phyloP scores from a whole-genome alignment of 1,284 basidiomycete species.

The Sporisorium sorghi region DNA sequence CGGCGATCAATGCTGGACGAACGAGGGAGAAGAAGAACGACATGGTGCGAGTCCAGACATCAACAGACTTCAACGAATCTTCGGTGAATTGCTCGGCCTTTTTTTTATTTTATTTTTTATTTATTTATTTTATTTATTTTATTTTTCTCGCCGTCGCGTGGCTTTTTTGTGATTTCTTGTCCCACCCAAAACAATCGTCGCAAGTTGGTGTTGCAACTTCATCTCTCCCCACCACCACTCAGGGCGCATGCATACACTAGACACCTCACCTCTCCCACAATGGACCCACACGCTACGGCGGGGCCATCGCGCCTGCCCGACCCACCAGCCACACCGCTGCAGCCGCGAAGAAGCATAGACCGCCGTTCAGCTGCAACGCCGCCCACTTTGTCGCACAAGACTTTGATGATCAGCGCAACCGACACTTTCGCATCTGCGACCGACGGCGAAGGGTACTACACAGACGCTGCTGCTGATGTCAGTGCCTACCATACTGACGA shows the following conservation, averaged over 20 bases:
- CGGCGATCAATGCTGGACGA: no score
- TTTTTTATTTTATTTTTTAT: background rate
- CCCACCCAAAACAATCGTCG: background rate
- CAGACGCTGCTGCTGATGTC: constrained; percentile 27
- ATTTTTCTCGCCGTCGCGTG: background rate
- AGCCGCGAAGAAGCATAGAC: constrained; percentile 15
- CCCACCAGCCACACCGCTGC: background rate
- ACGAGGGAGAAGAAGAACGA: no score
- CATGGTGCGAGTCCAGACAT: no score
- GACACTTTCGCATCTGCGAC: constrained; percentile 41
- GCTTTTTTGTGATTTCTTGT: background rate
- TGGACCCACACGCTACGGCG: constrained; percentile 16
- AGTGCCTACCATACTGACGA: constrained; percentile 22
- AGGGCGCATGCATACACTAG: background rate
- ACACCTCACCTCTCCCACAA: background rate
- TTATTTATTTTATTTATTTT: background rate
- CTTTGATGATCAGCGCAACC: constrained; percentile 31
- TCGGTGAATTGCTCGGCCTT: constrained; percentile 14
- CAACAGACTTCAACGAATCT: no score
- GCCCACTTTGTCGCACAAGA: constrained; percentile 33
- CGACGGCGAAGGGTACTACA: constrained; percentile 39
- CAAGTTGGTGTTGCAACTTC: background rate
- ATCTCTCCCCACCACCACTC: constrained; percentile 9
- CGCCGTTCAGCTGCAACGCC: constrained; percentile 19
- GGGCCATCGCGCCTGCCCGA: constrained; percentile 13